Evolutionary conservation across 805 yeast genomes (phyloP).

Genomic region (Suhomyces canberraensis): DNA sequence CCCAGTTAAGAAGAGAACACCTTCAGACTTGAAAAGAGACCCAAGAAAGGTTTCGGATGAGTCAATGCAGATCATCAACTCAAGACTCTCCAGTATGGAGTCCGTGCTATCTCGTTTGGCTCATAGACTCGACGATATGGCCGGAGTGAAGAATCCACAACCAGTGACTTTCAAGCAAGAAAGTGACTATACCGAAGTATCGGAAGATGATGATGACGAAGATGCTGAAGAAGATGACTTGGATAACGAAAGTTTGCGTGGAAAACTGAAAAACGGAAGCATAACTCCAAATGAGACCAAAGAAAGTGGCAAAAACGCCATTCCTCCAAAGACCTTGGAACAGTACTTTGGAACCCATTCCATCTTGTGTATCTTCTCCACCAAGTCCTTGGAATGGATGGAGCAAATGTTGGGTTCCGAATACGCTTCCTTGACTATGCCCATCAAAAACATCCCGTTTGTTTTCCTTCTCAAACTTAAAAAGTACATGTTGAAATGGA

Average conservation of each 20-base stretch:
- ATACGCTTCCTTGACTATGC: constrained; percentile 17
- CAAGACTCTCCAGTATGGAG: constrained; percentile 21
- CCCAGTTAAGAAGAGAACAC: constrained; percentile 7
- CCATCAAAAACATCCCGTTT: constrained; percentile 28
- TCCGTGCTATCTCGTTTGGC: constrained; percentile 15
- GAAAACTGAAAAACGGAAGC: not conserved
- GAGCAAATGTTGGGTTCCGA: constrained; percentile 22
- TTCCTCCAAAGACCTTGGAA: constrained; percentile 2
- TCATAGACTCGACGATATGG: constrained; percentile 15
- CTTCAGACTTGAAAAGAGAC: constrained; percentile 3
- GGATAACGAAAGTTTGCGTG: not conserved
- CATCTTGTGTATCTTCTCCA: constrained; percentile 31
- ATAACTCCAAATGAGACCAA: not conserved
- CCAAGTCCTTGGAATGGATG: constrained; percentile 33
- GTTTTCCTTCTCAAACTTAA: constrained; percentile 18
- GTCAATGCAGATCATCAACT: constrained; percentile 16
- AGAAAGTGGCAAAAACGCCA: not conserved
- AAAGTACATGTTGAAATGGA: constrained; percentile 23
- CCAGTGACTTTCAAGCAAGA: not conserved
- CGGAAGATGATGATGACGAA: constrained; percentile 8
- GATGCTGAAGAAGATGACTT: constrained; percentile 11
- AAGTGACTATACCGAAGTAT: constrained; percentile 1
- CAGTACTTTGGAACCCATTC: constrained; percentile 38
- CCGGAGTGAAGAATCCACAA: not conserved
- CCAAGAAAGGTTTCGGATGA: not conserved